Conservation (phyloP, 495 filamentous ascomycete species). For the Aspergillus carlsbadensis region DNA sequence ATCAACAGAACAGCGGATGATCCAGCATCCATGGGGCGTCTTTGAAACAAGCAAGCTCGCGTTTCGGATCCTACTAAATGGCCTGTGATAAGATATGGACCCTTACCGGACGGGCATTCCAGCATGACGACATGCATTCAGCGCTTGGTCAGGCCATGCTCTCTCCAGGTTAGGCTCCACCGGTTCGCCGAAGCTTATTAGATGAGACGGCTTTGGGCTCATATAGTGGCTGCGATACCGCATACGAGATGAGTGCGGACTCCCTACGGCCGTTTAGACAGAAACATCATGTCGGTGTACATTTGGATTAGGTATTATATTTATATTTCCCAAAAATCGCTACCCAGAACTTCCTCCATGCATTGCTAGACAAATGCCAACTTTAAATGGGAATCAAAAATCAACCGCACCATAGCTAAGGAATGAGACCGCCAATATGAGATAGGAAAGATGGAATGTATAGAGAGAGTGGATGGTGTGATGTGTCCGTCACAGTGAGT, state of each 20-base stretch:
- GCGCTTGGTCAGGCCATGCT: no score
- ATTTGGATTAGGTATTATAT: conserved; percentile 1
- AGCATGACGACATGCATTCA: background rate
- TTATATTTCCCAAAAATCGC: background rate
- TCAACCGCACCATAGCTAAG: background rate
- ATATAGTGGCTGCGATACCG: no score
- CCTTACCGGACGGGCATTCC: background rate
- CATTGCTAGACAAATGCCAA: background rate
- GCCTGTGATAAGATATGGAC: background rate
- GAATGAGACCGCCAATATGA: background rate
- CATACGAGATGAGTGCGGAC: no score
- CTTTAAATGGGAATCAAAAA: conserved; percentile 1
- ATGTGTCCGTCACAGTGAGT: background rate
- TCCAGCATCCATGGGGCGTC: background rate
- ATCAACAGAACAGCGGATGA: background rate
- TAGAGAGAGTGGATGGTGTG: background rate
- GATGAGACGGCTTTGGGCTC: no score
- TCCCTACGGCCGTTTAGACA: no score
- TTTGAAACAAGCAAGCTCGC: background rate
- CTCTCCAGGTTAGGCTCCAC: no score
- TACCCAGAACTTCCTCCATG: background rate
- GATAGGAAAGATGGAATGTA: background rate
- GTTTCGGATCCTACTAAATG: background rate
- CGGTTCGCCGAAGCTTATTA: no score
- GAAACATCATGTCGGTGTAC: no score